Evolutionary conservation across 768 basidiomycete species (phyloP), one percentile per base, ranked within the genome.

Genomic region (Macrolepiota fuliginosa): DNA sequence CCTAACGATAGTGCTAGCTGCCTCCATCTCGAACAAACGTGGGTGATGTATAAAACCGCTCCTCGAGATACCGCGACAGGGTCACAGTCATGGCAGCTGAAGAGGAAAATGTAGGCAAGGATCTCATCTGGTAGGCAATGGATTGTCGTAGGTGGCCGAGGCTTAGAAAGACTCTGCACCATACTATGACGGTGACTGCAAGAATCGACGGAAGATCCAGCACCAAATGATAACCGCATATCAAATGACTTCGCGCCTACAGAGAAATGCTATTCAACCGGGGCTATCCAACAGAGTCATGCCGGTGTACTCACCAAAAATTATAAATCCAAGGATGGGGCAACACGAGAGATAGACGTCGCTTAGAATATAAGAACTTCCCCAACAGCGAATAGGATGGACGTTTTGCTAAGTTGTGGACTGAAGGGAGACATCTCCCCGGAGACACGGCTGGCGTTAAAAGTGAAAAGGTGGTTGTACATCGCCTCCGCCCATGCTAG

Each of bases 21-120:
- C 58, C 84, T 74, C 84, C 85, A 87, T 56, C 74, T 76, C 35
- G 67, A 70, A 42, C 80, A 86, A 15, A 85, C 81, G 51, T 83
- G 81, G 4, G 81, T 80, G 35, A 85, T 66, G 2, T 66, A 65
- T 6, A 73, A 56, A 25, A 68, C 55, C 15, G 29, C 22, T 42
- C 52, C 29, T 42, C 52, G 49, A n/a, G 61, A 63, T 2, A 64
- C 4, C 10, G 65, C 65, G 29, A 63, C 47, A 13, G 62, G 56
- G 29, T 63, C 60, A 0, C 63, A 45, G 24, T 69, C 66, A 12
- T 63, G 39, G 13, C 66, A 59, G 32, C 71, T 65, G 9, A 74
- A 53, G 49, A 59, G 56, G 57, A 82, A 76, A 56, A 82, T 75
- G 29, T 69, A 57, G 7, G 74, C 68, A 2, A 76, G 64, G n/a